These are phyloP conservation scores for Cichorium intybus DNA, from an alignment of 140 eudicot species.

Conservation along the genomic window DNA sequence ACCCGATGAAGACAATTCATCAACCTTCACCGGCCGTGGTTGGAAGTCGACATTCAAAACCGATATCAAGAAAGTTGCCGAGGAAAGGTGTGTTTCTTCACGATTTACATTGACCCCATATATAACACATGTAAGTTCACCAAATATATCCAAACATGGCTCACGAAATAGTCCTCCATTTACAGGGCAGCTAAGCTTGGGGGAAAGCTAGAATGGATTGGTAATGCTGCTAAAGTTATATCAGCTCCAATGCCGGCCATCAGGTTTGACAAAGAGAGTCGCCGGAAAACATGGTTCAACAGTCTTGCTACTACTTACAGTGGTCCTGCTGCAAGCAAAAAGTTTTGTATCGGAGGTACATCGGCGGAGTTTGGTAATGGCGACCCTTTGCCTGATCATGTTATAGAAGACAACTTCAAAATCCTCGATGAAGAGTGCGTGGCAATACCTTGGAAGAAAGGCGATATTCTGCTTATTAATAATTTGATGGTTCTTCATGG, in stretches of 20 bases:
- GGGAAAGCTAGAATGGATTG: constrained; percentile 62
- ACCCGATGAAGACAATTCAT: constrained; percentile 50
- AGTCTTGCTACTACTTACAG: constrained; percentile 53
- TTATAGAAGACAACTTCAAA: constrained; percentile 35
- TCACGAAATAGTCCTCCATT: not conserved
- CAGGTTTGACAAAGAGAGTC: constrained; percentile 36
- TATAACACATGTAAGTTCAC: not conserved
- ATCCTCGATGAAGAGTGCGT: constrained; percentile 57
- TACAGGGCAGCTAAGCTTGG: constrained; percentile 68
- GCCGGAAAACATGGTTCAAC: constrained; percentile 68
- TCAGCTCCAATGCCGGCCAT: constrained; percentile 62
- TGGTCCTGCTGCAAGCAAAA: constrained; percentile 17
- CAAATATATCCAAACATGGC: not conserved
- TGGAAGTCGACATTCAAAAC: constrained; percentile 58
- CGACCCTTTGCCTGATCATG: constrained; percentile 41
- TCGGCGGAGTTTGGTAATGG: constrained; percentile 41
- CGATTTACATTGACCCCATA: not conserved
- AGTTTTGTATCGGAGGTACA: not conserved
- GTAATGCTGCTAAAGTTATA: constrained; percentile 43
- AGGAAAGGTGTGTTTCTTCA: constrained; percentile 38
- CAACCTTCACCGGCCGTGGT: constrained; percentile 49
- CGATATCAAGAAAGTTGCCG: constrained; percentile 44
- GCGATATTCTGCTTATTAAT: constrained; percentile 51
- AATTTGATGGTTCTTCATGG: constrained; percentile 65
- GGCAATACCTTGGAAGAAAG: constrained; percentile 61